Conservation (phyloP, 257 asterid genomes). For the Jaltomata sinuosa region DNA sequence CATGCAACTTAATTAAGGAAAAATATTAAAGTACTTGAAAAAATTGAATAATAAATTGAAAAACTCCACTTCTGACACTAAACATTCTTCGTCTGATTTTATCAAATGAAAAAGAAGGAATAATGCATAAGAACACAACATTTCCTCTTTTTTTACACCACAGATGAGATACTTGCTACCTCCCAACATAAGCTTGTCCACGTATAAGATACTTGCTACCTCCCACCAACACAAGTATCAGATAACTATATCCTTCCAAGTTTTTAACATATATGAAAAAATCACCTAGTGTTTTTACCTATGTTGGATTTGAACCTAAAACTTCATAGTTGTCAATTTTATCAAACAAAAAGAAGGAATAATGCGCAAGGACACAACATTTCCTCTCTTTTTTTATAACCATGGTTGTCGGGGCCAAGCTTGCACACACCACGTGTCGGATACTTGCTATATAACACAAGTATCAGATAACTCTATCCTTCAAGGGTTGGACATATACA, state of each 20-base stretch:
- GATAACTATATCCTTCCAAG: not conserved
- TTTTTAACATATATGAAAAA: not conserved
- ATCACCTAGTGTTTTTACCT: not conserved
- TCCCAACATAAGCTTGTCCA: no score
- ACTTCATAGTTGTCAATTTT: no score
- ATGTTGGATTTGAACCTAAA: no score
- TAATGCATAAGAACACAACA: not conserved
- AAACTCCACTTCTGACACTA: not conserved
- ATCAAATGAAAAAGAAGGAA: not conserved
- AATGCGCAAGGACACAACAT: no score
- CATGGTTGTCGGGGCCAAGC: no score
- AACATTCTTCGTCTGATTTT: not conserved
- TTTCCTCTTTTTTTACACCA: no score
- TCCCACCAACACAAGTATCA: not conserved
- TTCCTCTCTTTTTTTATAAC: no score
- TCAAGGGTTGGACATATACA: not conserved
- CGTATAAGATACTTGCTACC: not conserved
- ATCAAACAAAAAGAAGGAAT: no score
- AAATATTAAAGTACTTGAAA: not conserved
- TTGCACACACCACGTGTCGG: no score
- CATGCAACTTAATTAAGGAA: not conserved
- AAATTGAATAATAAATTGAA: not conserved
- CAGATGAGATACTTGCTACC: no score
- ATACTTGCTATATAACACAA: not conserved
- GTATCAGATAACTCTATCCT: not conserved